Percentiles rank a stretch among this genome's conserved stretches.
These are phyloP conservation scores for Phytomonas francai DNA, from an alignment of 208 protist species.

Conservation along the genomic window DNA sequence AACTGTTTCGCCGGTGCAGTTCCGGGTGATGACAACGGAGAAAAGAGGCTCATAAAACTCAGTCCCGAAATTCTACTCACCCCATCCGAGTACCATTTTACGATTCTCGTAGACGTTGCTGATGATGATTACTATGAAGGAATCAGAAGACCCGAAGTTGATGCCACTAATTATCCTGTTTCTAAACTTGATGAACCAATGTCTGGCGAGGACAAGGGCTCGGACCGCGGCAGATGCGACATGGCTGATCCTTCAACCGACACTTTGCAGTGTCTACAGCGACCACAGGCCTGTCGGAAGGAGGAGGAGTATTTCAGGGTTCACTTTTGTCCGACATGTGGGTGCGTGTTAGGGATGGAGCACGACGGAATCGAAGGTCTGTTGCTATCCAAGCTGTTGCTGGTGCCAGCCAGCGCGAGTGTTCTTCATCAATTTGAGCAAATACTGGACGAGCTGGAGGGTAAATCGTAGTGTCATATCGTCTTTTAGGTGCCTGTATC, in stretches of 20 bases:
- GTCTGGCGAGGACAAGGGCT: neutral
- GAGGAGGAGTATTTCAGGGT: slow-evolving; percentile 16
- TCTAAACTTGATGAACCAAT: neutral
- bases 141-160: neutral
- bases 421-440: slow-evolving; percentile 48
- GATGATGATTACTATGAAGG: neutral
- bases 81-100: neutral
- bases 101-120: neutral
- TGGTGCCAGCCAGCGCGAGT: slow-evolving; percentile 35
- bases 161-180: neutral
- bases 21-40: neutral
- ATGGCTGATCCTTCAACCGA: neutral
- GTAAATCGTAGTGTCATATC: neutral
- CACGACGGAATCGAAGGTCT: slow-evolving; percentile 55
- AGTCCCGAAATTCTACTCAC: neutral
- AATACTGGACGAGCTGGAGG: slow-evolving; percentile 15
- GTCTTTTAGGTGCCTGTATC: neutral
- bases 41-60: neutral
- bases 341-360: slow-evolving; percentile 37
- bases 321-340: slow-evolving; percentile 63
- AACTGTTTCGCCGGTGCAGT: neutral
- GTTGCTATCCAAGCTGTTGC: slow-evolving; percentile 38
- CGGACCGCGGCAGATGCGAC: neutral
- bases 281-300: neutral
- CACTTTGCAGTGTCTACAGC: neutral